phyloP scores from a whole-genome alignment of 352 stramenopile genomes.

The Peronospora belbahrii region DNA sequence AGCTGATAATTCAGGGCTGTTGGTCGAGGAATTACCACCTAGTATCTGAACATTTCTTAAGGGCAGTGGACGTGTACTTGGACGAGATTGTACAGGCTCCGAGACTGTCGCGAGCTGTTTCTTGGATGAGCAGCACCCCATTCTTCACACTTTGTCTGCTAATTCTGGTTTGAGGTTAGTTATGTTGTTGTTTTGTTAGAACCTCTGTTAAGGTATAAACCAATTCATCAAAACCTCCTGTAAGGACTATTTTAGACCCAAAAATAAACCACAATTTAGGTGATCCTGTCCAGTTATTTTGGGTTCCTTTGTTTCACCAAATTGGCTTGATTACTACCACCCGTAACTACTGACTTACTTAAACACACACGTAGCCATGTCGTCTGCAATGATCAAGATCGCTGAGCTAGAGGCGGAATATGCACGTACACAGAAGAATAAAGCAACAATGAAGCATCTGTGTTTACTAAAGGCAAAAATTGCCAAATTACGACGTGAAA shows the following conservation, averaged over 20 bases:
- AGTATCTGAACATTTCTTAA: constrained; percentile 1
- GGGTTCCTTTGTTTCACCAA: constrained; percentile 7
- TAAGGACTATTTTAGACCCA: no score
- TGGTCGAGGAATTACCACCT: constrained; percentile 5
- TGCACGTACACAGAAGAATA: constrained; percentile 98
- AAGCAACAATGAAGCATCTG: constrained; percentile 98
- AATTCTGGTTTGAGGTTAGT: neutral
- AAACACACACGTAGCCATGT: constrained; percentile 23
- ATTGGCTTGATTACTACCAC: neutral
- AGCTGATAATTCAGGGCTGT: constrained; percentile 33
- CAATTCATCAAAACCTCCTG: no score
- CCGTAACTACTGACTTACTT: no score
- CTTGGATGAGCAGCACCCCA: constrained; percentile 73
- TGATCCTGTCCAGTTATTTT: neutral
- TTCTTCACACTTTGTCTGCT: constrained; percentile 11
- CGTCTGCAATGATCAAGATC: constrained; percentile 68
- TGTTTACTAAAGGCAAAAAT: constrained; percentile 97
- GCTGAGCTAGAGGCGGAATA: constrained; percentile 89
- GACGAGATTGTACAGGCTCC: constrained; percentile 3
- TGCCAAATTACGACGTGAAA: constrained; percentile 92
- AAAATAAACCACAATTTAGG: no score
- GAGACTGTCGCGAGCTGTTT: constrained; percentile 29
- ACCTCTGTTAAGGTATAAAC: no score
- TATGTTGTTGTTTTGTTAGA: no score
- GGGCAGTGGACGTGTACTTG: neutral